Base-by-base conservation (phyloP, 352 stramenopile genomes). In the Globisporangium nunn region DNA sequence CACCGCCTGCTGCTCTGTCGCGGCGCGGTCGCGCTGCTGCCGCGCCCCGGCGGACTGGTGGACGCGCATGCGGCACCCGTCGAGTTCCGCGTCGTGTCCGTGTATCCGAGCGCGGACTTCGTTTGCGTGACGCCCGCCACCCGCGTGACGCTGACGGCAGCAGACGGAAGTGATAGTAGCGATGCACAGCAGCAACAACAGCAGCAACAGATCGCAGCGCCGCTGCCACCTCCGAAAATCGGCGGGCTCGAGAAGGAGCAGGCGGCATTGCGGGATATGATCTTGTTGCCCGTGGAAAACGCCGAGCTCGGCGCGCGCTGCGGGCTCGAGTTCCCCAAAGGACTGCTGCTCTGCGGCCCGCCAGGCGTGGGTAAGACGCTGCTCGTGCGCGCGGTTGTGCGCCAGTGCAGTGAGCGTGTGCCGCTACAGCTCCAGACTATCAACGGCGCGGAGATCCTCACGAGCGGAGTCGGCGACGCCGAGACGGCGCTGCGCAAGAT, bases 291-390 rank as follows among this genome's bases (percentile, higher is more conserved):
- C 1, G 55, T 87, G 23, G 50, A 59, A 33, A 66, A 78, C 4
- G 66, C 64, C 0, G 56, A 71, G 7, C 44, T 85, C n/a, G 63
- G 67, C 12, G 53, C 54, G 3, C 30, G 56, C 41, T 68, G 60
- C 37, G 63, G 55, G 11, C 63, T 93, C 28, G 76, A 88, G 45
- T 80, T 92, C 50, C 84, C 81, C 0, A 88, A 87, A 44, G 82
- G 81, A 0, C 50, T 91, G 28, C 55, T 94, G 33, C 56, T 94
- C 0, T 93, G 78, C 56, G 85, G 85, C 0, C 82, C 85, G 8
- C 82, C 85, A 6, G 85, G 85, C 10, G 82, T 93, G 0, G 85
- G 85, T 23, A 94, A 94, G 62, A 94, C 85, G 30, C 67, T 93
- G 35, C 59, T 94, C 3, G 82, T 94, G 29, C 75, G 84, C n/a